These are phyloP conservation scores for Tylopilus sp. DNA, from an alignment of 1,284 basidiomycete species.

Conservation along the genomic window DNA sequence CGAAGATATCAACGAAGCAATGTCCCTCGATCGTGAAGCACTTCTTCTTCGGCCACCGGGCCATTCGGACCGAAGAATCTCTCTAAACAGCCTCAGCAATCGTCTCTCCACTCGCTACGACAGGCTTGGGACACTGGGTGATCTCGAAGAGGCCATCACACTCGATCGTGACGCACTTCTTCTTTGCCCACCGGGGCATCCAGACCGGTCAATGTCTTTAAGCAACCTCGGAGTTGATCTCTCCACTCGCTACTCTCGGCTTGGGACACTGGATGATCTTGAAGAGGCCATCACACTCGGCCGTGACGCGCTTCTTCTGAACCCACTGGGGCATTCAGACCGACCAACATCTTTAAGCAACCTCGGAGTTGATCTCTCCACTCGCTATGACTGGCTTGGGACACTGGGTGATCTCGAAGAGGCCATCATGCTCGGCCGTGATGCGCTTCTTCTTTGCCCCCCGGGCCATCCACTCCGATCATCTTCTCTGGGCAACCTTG, in stretches of 20 bases:
- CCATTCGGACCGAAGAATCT: neutral
- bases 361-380: no score
- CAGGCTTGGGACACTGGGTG: neutral
- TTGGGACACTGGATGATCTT: neutral
- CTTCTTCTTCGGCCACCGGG: neutral
- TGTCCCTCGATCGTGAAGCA: neutral
- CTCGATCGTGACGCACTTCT: neutral
- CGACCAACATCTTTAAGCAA: no score
- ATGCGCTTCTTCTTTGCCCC: no score
- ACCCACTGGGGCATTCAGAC: no score
- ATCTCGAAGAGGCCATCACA: neutral
- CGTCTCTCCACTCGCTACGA: neutral
- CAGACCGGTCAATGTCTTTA: neutral
- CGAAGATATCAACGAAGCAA: neutral
- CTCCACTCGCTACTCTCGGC: neutral
- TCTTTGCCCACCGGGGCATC: neutral
- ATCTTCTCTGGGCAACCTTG: no score
- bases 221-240: constrained; percentile 1
- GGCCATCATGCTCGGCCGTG: no score
- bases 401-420: no score
- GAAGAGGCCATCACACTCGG: constrained; percentile 1
- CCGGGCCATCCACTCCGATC: no score
- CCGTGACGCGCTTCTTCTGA: no score
- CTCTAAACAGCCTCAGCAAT: neutral
- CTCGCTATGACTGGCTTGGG: no score